Evolutionary conservation across 2,329 filamentous ascomycete genomes (phyloP), one percentile per base, ranked within the genome.

Genomic region (Thelonectria discophora): DNA sequence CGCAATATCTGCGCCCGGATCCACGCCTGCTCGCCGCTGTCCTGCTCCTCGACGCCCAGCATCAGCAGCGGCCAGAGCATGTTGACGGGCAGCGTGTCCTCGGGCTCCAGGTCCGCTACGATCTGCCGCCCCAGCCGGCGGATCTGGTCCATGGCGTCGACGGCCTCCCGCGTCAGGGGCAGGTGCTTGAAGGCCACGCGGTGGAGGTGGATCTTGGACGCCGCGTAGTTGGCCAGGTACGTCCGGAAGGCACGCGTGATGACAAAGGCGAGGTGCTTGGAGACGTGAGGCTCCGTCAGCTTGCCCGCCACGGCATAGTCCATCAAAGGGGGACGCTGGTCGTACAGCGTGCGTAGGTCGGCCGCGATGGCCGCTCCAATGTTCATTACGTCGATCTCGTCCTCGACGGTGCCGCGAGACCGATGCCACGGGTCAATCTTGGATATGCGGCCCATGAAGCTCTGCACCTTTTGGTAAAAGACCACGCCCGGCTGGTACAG

Each of bases 11-110:
- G 79, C 6, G 77, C 72, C 30, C 79, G 75, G 55, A 87, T 85
- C 84, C 84, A 86, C 6, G 65, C 70, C 48, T 82, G 75, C 66
- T 85, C 81, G 5, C 77, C 75, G 0, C 71, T 42, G 48, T 82
- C 79, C n/a, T 84, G 80, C 63, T 85, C 84, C 68, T 87, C 84
- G 9, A 79, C 81, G 0, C 84, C 84, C 63, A 83, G 77, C 80
- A 87, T 84, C 42, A 87, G 73, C 8, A 86, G 71, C 1, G 84
- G 84, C 85, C 84, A 87, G 5, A 87, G 75, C 76, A 86, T 81
- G 60, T 83, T 86, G 49, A 85, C 82, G 0, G 84, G 84, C 2
- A 86, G 73, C 9, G 81, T 76, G 34, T 82, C 79, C 12, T 80
- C 78, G 1, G 73, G 72, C 27, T 80, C 76, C 8, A 78, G 67